Evolutionary conservation across 169 alveolate species (phyloP), one percentile per base, ranked within the genome.

Genomic region (Nephromyces sp.): DNA sequence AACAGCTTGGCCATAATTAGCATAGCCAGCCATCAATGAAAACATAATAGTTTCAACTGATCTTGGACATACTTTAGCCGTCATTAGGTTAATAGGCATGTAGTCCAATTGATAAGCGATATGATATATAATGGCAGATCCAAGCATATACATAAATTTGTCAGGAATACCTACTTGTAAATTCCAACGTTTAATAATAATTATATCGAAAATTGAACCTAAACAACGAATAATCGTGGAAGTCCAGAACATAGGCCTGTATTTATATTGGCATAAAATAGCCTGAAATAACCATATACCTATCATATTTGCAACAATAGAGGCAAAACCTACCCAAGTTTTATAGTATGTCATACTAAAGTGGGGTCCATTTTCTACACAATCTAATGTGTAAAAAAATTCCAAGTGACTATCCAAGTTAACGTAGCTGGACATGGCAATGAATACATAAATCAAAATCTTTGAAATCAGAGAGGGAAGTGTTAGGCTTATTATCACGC

Each of bases 351-450:
- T 76, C 29, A 67, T 70, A 69, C 70, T 74, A 34, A 76, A 76
- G 68, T 68, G 70, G 0, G 82, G 82, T n/a, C 82, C 82, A 8
- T 68, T 75, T 0, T 74, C 71, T 0, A 76, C 43, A 21, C 82
- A 76, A 33, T 62, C 33, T 1, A 74, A 72, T 1, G 67, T 75
- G 67, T 75, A 75, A 32, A 27, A 75, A 52, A 32, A 75, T 51
- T 68, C 75, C 29, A 75, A 30, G 0, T 75, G 77, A 15, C 82
- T 77, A 22, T 70, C n/a, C 21, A 75, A 62, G 1, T 32, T 32
- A 30, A 75, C 63, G 61, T 75, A 52, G 34, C 68, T 21, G 29
- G 68, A 35, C 8, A 68, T 57, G 52, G 64, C 63, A 27, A 64
- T 25, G 34, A 76, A 76, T 29, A 76, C 32, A 32, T 68, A 76